phyloP scores from a whole-genome alignment of 1,139 yeast genomes.

The Trichomonascaceae sp. region DNA sequence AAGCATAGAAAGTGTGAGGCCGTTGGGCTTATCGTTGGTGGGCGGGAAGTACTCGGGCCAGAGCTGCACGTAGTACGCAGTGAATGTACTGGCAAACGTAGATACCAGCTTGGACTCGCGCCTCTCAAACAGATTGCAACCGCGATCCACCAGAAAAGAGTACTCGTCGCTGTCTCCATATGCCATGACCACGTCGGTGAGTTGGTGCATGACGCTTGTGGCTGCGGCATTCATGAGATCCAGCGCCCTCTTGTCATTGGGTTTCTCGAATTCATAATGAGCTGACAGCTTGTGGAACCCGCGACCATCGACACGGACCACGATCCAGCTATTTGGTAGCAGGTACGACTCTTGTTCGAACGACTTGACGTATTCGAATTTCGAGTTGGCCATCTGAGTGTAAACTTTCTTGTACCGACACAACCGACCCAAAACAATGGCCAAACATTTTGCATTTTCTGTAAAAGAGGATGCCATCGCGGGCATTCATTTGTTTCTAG shows the following conservation, averaged over 20 bases:
- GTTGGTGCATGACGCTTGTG: conserved; percentile 39
- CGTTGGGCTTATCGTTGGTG: conserved; percentile 27
- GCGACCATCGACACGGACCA: conserved; percentile 84
- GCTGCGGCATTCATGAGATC: conserved; percentile 78
- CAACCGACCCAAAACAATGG: too few relatives aligned
- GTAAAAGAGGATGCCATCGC: too few relatives aligned
- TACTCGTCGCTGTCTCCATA: conserved; percentile 96
- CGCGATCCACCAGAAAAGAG: conserved; percentile 45
- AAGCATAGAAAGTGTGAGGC: conserved; percentile 23
- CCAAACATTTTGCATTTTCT: too few relatives aligned
- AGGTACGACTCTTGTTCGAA: conserved; percentile 67
- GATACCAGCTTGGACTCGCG: conserved; percentile 69
- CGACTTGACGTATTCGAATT: conserved; percentile 71
- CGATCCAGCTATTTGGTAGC: conserved; percentile 69
- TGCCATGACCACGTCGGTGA: conserved; percentile 66
- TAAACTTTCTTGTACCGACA: conserved; percentile 32
- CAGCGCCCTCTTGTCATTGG: conserved; percentile 72
- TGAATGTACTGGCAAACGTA: conserved; percentile 70
- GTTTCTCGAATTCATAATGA: conserved; percentile 63
- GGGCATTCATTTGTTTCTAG: too few relatives aligned
- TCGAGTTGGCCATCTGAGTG: too few relatives aligned
- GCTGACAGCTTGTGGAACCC: conserved; percentile 82
- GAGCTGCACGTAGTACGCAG: conserved; percentile 54
- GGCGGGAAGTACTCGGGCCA: conserved; percentile 56
- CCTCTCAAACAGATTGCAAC: conserved; percentile 61